A percentile compares a stretch with the other conserved stretches of the same genome.
Conservation (phyloP, 2,329 filamentous ascomycete genomes). For the Clonostachys rhizophaga region DNA sequence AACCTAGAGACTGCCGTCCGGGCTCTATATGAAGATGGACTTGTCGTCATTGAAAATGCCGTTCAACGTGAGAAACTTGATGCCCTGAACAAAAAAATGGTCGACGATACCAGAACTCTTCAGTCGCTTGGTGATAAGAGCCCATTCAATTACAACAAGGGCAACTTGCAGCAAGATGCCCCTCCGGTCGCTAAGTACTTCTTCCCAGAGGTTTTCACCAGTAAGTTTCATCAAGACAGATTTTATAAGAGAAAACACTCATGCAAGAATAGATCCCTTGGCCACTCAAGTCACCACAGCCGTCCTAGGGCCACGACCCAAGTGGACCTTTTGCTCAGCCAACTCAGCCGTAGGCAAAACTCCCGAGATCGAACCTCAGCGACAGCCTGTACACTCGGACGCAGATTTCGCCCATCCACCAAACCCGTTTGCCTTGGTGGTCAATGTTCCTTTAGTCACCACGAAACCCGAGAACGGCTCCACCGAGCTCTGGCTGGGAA, state of each 20-base stretch:
- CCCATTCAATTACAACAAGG: conserved; percentile 59
- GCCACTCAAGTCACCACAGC: conserved; percentile 51
- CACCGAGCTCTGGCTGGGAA: conserved; percentile 57
- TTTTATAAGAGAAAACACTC: too few relatives aligned
- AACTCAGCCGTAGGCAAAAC: conserved; percentile 51
- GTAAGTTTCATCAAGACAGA: conserved; percentile 19
- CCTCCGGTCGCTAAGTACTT: conserved; percentile 45
- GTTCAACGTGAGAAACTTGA: conserved; percentile 47
- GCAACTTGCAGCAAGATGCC: conserved; percentile 58
- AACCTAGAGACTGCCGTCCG: conserved; percentile 53
- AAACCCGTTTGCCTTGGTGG: conserved; percentile 49
- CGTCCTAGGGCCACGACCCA: conserved; percentile 47
- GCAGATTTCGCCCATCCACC: conserved; percentile 51
- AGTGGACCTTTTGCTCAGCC: conserved; percentile 53
- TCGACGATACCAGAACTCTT: conserved; percentile 47
- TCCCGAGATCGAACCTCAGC: conserved; percentile 25
- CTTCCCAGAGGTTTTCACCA: conserved; percentile 45
- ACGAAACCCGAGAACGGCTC: conserved; percentile 47
- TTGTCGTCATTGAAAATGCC: conserved; percentile 51
- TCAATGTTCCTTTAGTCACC: conserved; percentile 47
- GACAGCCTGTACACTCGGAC: conserved; percentile 55
- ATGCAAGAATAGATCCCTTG: conserved; percentile 35
- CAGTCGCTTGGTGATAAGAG: conserved; percentile 45
- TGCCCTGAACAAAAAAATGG: conserved; percentile 53
- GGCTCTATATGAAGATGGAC: conserved; percentile 44